These are phyloP conservation scores for Metrosideros polymorpha DNA, from an alignment of 441 rosid genomes.

Conservation along the genomic window DNA sequence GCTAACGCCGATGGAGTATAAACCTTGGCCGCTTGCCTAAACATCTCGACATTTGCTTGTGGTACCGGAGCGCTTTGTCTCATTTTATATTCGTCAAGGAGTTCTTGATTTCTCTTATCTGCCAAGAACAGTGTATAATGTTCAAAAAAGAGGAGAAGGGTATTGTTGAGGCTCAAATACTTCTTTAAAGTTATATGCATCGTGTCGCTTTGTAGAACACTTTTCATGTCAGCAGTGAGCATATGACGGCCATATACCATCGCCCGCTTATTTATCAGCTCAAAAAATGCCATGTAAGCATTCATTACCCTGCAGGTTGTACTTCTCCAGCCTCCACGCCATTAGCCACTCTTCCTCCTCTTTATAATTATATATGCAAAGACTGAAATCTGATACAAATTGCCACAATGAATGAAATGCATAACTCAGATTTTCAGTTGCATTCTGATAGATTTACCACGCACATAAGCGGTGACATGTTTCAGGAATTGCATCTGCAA, in stretches of 20 bases:
- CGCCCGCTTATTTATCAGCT: background rate
- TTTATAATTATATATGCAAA: background rate
- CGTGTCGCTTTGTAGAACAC: background rate
- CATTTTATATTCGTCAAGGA: background rate
- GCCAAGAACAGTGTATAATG: background rate
- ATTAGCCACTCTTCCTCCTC: background rate
- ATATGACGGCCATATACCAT: background rate
- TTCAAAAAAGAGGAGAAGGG: background rate
- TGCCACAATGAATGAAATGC: background rate
- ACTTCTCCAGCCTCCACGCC: background rate
- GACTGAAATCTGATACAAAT: background rate
- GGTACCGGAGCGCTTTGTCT: background rate
- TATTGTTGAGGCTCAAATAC: background rate
- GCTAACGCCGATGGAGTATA: background rate
- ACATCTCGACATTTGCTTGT: background rate
- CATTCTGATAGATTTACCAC: background rate
- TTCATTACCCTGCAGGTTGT: background rate
- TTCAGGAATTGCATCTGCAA: background rate
- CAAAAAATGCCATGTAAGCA: background rate
- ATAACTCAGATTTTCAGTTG: background rate
- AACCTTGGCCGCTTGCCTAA: background rate
- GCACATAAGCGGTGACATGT: background rate
- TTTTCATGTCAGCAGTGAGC: background rate
- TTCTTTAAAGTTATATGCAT: background rate
- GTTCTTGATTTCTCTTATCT: background rate